phyloP scores from a whole-genome alignment of 1,139 yeast genomes.

The Fermentozyma sake region DNA sequence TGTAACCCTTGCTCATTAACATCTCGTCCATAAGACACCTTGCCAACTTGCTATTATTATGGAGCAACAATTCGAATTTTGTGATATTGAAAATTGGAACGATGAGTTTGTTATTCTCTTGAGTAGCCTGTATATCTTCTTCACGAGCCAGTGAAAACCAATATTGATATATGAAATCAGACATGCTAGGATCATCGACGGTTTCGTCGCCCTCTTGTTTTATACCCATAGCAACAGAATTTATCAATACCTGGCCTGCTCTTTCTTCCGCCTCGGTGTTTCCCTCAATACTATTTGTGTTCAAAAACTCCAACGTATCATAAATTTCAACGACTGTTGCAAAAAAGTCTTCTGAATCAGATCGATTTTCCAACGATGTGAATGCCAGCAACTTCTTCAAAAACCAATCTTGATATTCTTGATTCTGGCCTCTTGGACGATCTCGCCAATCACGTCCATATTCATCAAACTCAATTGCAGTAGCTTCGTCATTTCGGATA shows the following conservation, averaged over 20 bases:
- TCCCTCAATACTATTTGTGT: constrained; percentile 22
- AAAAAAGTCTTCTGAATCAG: constrained; percentile 25
- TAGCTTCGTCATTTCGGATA: constrained; percentile 12
- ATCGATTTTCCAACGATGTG: constrained; percentile 14
- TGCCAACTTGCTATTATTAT: constrained; percentile 39
- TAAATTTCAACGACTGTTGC: constrained; percentile 27
- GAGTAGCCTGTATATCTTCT: constrained; percentile 20
- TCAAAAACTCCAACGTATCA: constrained; percentile 25
- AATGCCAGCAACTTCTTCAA: constrained; percentile 13
- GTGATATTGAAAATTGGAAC: constrained; percentile 42
- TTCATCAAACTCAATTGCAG: constrained; percentile 49
- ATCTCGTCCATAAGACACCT: constrained; percentile 61
- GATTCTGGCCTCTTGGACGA: constrained; percentile 55
- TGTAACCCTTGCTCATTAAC: constrained; percentile 58
- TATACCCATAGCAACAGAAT: constrained; percentile 51
- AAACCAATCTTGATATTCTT: constrained; percentile 18
- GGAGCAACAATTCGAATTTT: constrained; percentile 34
- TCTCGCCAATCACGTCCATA: constrained; percentile 69
- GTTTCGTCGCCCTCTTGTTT: constrained; percentile 22
- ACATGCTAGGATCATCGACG: constrained; percentile 40
- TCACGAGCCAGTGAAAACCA: constrained; percentile 35
- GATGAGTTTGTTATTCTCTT: constrained; percentile 22
- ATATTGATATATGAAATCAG: constrained; percentile 46
- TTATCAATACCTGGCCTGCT: constrained; percentile 37
- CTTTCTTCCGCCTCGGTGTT: constrained; percentile 24